A percentile compares a stretch with the other conserved stretches of the same genome.
Evolutionary conservation across 2,329 filamentous ascomycete species (phyloP).

Genomic region (Botrytis medusae): DNA sequence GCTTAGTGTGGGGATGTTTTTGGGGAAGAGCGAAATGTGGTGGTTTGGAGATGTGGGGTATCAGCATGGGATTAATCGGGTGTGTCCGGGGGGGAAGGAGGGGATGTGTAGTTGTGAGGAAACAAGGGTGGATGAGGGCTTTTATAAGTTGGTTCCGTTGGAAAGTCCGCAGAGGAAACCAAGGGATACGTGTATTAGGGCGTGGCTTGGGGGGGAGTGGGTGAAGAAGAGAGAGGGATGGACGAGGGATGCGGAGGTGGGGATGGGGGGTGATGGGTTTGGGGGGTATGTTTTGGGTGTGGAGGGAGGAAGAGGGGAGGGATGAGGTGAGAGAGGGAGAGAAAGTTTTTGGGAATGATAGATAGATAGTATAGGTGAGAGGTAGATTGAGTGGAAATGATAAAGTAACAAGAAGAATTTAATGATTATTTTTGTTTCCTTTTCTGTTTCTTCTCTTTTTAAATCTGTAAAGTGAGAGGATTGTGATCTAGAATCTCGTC

Average conservation of each 20-base stretch:
- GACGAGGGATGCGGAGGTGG: slow-evolving; percentile 43
- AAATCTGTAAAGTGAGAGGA: too few relatives aligned
- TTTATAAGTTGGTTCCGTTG: slow-evolving; percentile 49
- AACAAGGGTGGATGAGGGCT: slow-evolving; percentile 47
- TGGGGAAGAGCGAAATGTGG: slow-evolving; percentile 88
- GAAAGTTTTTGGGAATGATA: too few relatives aligned
- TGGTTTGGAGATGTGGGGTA: slow-evolving; percentile 99
- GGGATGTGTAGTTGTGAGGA: slow-evolving; percentile 46
- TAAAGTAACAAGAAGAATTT: not conserved
- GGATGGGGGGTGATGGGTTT: slow-evolving; percentile 47
- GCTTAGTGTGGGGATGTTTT: slow-evolving; percentile 79
- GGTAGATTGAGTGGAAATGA: too few relatives aligned
- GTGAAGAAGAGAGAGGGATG: slow-evolving; percentile 46
- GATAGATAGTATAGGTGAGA: not conserved
- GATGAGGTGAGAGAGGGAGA: not conserved
- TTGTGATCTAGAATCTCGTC: too few relatives aligned
- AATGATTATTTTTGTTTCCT: not conserved
- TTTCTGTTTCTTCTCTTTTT: not conserved
- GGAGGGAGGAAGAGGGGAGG: too few relatives aligned
- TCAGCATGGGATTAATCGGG: slow-evolving; percentile 66
- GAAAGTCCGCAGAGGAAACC: slow-evolving; percentile 50
- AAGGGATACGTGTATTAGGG: slow-evolving; percentile 47
- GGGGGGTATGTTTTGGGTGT: slow-evolving; percentile 42
- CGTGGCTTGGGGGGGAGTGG: slow-evolving; percentile 47
- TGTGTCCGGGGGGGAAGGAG: slow-evolving; percentile 40